Conservation (phyloP, 192 early-diverging fungal genomes). For the Kickxella alabastrina region DNA sequence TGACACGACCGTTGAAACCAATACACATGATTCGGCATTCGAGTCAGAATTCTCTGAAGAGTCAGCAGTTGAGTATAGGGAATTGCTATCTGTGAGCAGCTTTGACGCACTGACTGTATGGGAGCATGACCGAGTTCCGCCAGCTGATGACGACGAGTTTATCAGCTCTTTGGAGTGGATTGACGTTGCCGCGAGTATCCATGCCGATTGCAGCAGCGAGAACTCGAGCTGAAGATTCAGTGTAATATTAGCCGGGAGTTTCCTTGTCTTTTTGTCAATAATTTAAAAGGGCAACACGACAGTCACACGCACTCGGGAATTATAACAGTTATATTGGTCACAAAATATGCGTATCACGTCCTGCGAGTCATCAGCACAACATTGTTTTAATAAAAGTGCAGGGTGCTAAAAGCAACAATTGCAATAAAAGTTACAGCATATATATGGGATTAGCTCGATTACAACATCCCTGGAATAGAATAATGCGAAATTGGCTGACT, state of each 20-base stretch:
- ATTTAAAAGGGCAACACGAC: too few species aligned
- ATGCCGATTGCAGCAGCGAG: slow-evolving; percentile 26
- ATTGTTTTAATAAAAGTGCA: background rate
- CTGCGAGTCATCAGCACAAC: background rate
- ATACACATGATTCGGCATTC: slow-evolving; percentile 23
- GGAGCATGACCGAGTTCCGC: slow-evolving; percentile 44
- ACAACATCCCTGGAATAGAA: too few species aligned
- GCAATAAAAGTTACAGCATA: background rate
- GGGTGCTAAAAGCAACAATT: background rate
- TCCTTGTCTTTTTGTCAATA: background rate
- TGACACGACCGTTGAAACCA: background rate
- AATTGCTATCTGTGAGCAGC: slow-evolving; percentile 12
- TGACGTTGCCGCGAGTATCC: slow-evolving; percentile 30
- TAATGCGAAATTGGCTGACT: too few species aligned
- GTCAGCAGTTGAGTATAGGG: slow-evolving; percentile 16
- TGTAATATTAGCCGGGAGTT: too few species aligned
- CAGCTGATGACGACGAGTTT: slow-evolving; percentile 34
- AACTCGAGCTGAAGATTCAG: too few species aligned
- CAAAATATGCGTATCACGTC: too few species aligned
- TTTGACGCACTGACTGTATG: slow-evolving; percentile 30
- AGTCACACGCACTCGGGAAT: too few species aligned
- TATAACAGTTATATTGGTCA: too few species aligned
- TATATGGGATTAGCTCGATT: too few species aligned
- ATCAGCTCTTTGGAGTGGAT: slow-evolving; percentile 36
- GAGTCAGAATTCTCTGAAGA: slow-evolving; percentile 5